These are phyloP conservation scores for Neltuma alba DNA, from an alignment of 306 rosid genomes.

Conservation along the genomic window DNA sequence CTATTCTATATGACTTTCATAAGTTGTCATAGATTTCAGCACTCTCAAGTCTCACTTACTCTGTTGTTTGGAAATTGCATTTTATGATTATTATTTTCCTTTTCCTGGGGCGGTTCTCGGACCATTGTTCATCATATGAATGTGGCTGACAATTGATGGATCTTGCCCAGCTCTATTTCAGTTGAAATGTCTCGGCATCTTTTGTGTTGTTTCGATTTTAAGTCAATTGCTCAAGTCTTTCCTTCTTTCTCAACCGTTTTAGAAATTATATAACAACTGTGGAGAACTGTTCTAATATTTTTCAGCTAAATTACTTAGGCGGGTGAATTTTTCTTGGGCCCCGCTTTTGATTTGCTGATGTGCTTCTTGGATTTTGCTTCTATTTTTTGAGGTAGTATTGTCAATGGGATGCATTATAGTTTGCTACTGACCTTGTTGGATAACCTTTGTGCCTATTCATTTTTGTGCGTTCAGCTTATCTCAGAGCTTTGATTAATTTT, in stretches of 20 bases:
- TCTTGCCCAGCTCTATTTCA: background rate
- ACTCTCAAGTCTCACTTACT: background rate
- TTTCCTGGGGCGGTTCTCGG: too few relatives aligned
- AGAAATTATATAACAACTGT: conserved; percentile 5
- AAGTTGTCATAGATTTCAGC: background rate
- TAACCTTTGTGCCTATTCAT: background rate
- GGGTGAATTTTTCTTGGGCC: too few relatives aligned
- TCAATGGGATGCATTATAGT: background rate
- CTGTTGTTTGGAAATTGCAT: too few relatives aligned
- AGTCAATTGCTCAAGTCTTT: background rate
- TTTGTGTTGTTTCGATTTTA: conserved; percentile 1
- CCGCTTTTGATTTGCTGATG: background rate
- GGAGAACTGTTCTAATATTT: background rate
- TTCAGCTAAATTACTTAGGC: too few relatives aligned
- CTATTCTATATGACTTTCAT: background rate
- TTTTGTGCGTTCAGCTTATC: background rate
- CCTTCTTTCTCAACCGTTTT: background rate
- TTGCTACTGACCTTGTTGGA: background rate
- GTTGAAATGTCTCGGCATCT: background rate
- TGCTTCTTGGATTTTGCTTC: background rate
- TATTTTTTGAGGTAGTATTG: background rate
- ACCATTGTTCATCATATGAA: background rate
- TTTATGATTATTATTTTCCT: too few relatives aligned
- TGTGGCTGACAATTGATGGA: background rate
- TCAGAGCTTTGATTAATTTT: background rate